A percentile compares a stretch with the other conserved stretches of the same genome.
These are phyloP conservation scores for Pinus tabuliformis DNA, from an alignment of 75 land plant species.

Conservation along the genomic window DNA sequence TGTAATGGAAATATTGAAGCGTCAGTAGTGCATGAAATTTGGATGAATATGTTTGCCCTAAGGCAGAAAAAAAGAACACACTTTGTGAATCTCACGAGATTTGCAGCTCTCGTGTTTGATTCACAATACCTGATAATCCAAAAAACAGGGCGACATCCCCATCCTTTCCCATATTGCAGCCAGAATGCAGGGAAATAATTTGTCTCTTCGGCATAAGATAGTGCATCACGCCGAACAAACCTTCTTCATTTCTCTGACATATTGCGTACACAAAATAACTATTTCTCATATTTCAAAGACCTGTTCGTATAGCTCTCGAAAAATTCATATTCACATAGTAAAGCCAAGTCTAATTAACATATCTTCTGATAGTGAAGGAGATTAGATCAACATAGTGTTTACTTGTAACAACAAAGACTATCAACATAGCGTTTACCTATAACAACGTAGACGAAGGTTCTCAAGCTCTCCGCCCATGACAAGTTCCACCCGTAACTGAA, in stretches of 20 bases:
- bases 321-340: too few relatives aligned
- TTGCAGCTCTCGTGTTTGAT: neutral
- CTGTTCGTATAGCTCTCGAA: too few relatives aligned
- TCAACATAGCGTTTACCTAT: too few relatives aligned
- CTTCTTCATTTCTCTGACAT: slow-evolving; percentile 1
- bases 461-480: too few relatives aligned
- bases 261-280: too few relatives aligned
- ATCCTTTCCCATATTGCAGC: slow-evolving; percentile 97
- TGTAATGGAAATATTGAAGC: slow-evolving; percentile 7
- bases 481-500: too few relatives aligned
- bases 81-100: neutral
- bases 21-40: neutral
- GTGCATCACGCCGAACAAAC: slow-evolving; percentile 97
- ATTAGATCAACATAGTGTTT: too few relatives aligned
- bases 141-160: slow-evolving; percentile 99
- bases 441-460: too few relatives aligned
- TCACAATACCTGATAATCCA: slow-evolving; percentile 85
- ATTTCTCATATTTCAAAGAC: too few relatives aligned
- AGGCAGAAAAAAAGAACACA: neutral
- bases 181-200: slow-evolving; percentile 92
- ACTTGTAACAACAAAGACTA: too few relatives aligned
- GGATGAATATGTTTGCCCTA: neutral
- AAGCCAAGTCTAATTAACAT: too few relatives aligned
- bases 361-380: too few relatives aligned
- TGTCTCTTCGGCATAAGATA: slow-evolving; percentile 93